Evolutionary conservation across 495 filamentous ascomycete species (phyloP).

Genomic region (Penicillium maclennaniae): DNA sequence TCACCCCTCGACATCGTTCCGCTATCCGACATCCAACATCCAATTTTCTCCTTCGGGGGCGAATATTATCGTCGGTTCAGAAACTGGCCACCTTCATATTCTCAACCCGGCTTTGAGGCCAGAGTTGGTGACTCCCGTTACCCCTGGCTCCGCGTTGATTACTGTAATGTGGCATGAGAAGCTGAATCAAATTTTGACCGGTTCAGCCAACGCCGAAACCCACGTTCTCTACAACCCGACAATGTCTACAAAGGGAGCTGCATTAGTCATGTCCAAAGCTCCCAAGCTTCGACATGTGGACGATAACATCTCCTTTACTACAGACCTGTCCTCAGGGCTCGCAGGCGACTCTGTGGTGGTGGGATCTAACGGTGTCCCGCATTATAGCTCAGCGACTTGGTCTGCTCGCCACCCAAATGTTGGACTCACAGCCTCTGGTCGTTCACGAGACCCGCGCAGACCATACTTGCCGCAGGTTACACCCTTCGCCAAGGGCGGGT

Average conservation of each 20-base stretch:
- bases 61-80: slow-evolving; percentile 84
- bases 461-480: slow-evolving; percentile 82
- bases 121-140: slow-evolving; percentile 81
- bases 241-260: slow-evolving; percentile 73
- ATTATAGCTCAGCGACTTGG: slow-evolving; percentile 47
- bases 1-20: slow-evolving; percentile 75
- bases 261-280: slow-evolving; percentile 86
- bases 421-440: slow-evolving; percentile 76
- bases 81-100: slow-evolving; percentile 83
- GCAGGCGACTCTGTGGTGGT: slow-evolving; percentile 78
- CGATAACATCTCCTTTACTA: slow-evolving; percentile 81
- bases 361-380: slow-evolving; percentile 43
- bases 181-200: slow-evolving; percentile 93
- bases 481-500: slow-evolving; percentile 86
- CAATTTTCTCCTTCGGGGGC: slow-evolving; percentile 78
- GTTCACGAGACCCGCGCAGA: slow-evolving; percentile 70
- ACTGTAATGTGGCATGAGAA: slow-evolving; percentile 87
- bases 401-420: slow-evolving; percentile 66
- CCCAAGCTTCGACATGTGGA: slow-evolving; percentile 94
- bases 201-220: slow-evolving; percentile 82
- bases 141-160: slow-evolving; percentile 75
- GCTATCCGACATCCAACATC: slow-evolving; percentile 82
- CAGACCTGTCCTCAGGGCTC: slow-evolving; percentile 71
- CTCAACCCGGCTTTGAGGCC: slow-evolving; percentile 82
- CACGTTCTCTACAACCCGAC: slow-evolving; percentile 88